A percentile compares a stretch with the other conserved stretches of the same genome.
phyloP scores from a whole-genome alignment of 2,329 filamentous ascomycete genomes.

The Passalora sequoiae region DNA sequence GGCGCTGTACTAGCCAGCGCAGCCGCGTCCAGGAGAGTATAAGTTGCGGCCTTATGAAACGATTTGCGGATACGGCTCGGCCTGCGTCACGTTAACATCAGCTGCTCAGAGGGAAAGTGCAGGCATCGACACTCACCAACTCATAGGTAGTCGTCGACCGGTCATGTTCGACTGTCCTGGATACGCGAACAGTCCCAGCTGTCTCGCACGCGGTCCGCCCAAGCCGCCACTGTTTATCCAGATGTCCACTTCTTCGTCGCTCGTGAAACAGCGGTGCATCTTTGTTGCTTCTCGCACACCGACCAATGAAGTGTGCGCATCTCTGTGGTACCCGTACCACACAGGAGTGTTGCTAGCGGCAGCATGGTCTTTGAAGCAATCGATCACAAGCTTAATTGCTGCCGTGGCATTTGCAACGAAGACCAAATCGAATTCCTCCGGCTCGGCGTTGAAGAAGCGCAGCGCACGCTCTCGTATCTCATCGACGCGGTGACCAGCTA shows the following conservation, averaged over 20 bases:
- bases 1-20: slow-evolving; percentile 59
- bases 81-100: slow-evolving; percentile 26
- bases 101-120: neutral
- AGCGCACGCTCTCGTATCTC: slow-evolving; percentile 51
- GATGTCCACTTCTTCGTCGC: slow-evolving; percentile 38
- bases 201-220: slow-evolving; percentile 30
- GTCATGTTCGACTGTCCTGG: slow-evolving; percentile 41
- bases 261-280: slow-evolving; percentile 37
- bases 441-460: slow-evolving; percentile 54
- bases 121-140: slow-evolving; percentile 26
- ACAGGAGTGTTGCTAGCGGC: slow-evolving; percentile 43
- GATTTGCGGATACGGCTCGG: slow-evolving; percentile 32
- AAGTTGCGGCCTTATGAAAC: slow-evolving; percentile 33
- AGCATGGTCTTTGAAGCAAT: slow-evolving; percentile 53
- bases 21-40: slow-evolving; percentile 59
- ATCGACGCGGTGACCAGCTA: slow-evolving; percentile 55
- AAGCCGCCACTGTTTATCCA: slow-evolving; percentile 40
- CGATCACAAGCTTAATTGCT: slow-evolving; percentile 58
- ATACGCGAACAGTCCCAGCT: slow-evolving; percentile 35
- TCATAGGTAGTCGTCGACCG: slow-evolving; percentile 34
- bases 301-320: slow-evolving; percentile 57
- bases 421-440: slow-evolving; percentile 56
- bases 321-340: slow-evolving; percentile 58
- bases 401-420: slow-evolving; percentile 60
- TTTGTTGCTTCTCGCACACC: slow-evolving; percentile 34